phyloP scores from a whole-genome alignment of 2,329 filamentous ascomycete genomes.

The Tolypocladium paradoxum region DNA sequence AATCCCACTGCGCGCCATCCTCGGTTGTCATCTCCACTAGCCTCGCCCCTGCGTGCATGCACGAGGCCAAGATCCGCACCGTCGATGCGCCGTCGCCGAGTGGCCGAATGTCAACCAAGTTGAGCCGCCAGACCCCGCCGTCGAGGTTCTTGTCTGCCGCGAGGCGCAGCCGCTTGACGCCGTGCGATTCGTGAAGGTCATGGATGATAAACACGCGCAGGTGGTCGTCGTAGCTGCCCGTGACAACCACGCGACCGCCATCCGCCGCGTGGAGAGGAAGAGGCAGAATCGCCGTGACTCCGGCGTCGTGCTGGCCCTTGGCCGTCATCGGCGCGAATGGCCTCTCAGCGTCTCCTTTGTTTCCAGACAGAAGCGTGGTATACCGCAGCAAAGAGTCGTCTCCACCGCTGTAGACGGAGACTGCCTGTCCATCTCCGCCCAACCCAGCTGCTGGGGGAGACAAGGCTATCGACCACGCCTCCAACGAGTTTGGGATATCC shows the following conservation, averaged over 20 bases:
- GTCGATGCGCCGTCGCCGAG: slow-evolving; percentile 16
- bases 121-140: slow-evolving; percentile 78
- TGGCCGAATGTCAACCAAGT: slow-evolving; percentile 35
- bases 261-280: slow-evolving; percentile 34
- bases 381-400: slow-evolving; percentile 59
- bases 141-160: slow-evolving; percentile 60
- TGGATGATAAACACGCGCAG: slow-evolving; percentile 55
- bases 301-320: slow-evolving; percentile 57
- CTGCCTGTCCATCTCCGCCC: slow-evolving; percentile 11
- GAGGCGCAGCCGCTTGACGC: slow-evolving; percentile 32
- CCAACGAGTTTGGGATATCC: slow-evolving; percentile 42
- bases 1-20: slow-evolving; percentile 38
- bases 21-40: slow-evolving; percentile 41
- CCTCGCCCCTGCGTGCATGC: slow-evolving; percentile 81
- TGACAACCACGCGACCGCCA: slow-evolving; percentile 53
- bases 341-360: slow-evolving; percentile 3
- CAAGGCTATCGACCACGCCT: slow-evolving; percentile 67
- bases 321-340: slow-evolving; percentile 17
- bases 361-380: slow-evolving; percentile 21
- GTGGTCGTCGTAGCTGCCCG: slow-evolving; percentile 85
- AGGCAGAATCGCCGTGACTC: slow-evolving; percentile 79
- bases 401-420: slow-evolving; percentile 56
- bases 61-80: slow-evolving; percentile 63
- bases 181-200: slow-evolving; percentile 27
- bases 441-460: slow-evolving; percentile 19